phyloP scores from a whole-genome alignment of 176 grass and related monocot genomes.

The Phoenix dactylifera region DNA sequence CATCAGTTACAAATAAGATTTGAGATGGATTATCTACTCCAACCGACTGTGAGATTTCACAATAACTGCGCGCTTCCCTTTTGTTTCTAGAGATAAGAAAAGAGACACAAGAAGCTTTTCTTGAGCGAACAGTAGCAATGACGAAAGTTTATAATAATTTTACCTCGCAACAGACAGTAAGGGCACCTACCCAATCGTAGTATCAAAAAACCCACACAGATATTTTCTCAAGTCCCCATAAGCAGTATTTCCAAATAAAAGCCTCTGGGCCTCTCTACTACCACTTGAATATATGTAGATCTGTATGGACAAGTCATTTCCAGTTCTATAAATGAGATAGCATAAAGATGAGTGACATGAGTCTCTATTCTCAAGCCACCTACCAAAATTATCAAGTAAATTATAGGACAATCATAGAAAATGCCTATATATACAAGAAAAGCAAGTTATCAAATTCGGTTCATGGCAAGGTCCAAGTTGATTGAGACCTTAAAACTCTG shows the following conservation, averaged over 20 bases:
- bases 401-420: too few relatives aligned
- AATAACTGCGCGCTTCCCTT: slow-evolving; percentile 81
- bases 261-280: slow-evolving; percentile 87
- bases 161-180: neutral
- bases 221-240: slow-evolving; percentile 68
- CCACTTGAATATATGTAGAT: slow-evolving; percentile 99
- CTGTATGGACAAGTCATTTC: slow-evolving; percentile 21
- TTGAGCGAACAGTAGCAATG: too few relatives aligned
- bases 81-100: slow-evolving; percentile 51
- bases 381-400: too few relatives aligned
- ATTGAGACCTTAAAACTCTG: too few relatives aligned
- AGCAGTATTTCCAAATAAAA: slow-evolving; percentile 78
- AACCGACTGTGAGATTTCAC: slow-evolving; percentile 66
- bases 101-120: neutral
- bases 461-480: too few relatives aligned
- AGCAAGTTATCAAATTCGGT: too few relatives aligned
- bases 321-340: too few relatives aligned
- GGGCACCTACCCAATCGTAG: slow-evolving; percentile 63
- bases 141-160: too few relatives aligned
- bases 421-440: too few relatives aligned
- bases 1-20: slow-evolving; percentile 82
- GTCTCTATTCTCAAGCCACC: too few relatives aligned
- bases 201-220: slow-evolving; percentile 90
- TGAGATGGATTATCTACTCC: slow-evolving; percentile 75
- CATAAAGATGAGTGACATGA: too few relatives aligned